Percentiles rank a stretch among this genome's conserved stretches.
Conservation (phyloP, 768 basidiomycete species). For the Cytidiella melzeri region DNA sequence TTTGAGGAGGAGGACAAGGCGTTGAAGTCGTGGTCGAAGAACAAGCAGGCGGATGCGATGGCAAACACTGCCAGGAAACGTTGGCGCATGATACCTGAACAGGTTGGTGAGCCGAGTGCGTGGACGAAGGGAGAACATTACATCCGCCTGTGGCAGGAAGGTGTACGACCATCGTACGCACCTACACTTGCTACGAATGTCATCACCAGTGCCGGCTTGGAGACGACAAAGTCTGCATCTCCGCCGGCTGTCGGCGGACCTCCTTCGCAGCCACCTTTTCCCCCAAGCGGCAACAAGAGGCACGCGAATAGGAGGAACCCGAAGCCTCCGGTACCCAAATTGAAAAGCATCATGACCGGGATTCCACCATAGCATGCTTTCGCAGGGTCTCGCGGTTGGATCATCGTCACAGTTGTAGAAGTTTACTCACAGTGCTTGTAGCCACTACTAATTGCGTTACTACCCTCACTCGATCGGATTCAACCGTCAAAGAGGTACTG, state of each 20-base stretch:
- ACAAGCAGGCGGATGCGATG: constrained; percentile 52
- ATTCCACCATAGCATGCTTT: no score
- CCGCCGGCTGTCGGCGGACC: background rate
- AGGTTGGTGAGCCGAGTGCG: constrained; percentile 29
- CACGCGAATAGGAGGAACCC: no score
- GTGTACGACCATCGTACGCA: constrained; percentile 60
- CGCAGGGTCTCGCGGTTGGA: no score
- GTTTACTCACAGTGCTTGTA: no score
- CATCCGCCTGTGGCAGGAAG: constrained; percentile 64
- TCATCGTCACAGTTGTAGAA: no score
- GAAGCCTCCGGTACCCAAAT: no score
- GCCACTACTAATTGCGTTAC: background rate
- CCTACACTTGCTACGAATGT: constrained; percentile 40
- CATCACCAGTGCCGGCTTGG: constrained; percentile 14
- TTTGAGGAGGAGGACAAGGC: constrained; percentile 58
- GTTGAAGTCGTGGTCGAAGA: constrained; percentile 55
- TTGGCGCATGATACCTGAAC: constrained; percentile 52
- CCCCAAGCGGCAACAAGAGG: no score
- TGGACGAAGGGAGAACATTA: constrained; percentile 79
- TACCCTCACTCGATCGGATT: background rate
- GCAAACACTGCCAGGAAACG: constrained; percentile 62
- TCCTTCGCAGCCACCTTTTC: no score
- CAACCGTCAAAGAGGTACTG: background rate
- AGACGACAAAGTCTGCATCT: no score
- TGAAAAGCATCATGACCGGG: no score